phyloP scores from a whole-genome alignment of 2,329 filamentous ascomycete species.

The Penicillium janthinellum region DNA sequence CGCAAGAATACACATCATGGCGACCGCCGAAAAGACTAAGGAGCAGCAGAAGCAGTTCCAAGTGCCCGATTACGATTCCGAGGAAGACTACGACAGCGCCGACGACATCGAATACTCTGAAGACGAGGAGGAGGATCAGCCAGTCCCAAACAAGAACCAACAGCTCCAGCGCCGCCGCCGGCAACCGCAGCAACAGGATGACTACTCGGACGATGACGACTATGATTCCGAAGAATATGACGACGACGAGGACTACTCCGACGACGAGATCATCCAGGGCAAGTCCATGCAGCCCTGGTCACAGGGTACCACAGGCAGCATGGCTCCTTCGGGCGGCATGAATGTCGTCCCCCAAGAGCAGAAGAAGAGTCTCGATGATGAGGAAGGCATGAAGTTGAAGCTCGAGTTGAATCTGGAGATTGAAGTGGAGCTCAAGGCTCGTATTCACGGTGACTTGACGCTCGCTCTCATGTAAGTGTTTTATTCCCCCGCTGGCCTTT shows the following conservation, averaged over 20 bases:
- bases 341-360: conserved; percentile 34
- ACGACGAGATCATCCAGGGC: conserved; percentile 17
- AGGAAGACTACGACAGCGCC: conserved; percentile 33
- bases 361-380: conserved; percentile 30
- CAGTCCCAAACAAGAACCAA: conserved; percentile 19
- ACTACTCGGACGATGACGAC: conserved; percentile 35
- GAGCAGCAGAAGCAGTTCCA: conserved; percentile 28
- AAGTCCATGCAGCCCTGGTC: conserved; percentile 33
- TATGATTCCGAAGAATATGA: conserved; percentile 36
- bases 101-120: conserved; percentile 33
- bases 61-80: conserved; percentile 32
- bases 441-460: conserved; percentile 66
- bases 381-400: conserved; percentile 56
- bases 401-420: conserved; percentile 65
- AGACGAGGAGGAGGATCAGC: conserved; percentile 25
- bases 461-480: conserved; percentile 51
- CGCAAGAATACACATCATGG: conserved; percentile 21
- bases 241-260: conserved; percentile 36
- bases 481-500: not conserved
- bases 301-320: conserved; percentile 25
- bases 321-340: conserved; percentile 29
- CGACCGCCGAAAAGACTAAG: conserved; percentile 33
- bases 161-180: conserved; percentile 21
- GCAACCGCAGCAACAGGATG: conserved; percentile 24
- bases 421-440: conserved; percentile 65